Base-by-base conservation (phyloP, 1,284 basidiomycete species). In the Anthracocystis panici-leucophaei region DNA sequence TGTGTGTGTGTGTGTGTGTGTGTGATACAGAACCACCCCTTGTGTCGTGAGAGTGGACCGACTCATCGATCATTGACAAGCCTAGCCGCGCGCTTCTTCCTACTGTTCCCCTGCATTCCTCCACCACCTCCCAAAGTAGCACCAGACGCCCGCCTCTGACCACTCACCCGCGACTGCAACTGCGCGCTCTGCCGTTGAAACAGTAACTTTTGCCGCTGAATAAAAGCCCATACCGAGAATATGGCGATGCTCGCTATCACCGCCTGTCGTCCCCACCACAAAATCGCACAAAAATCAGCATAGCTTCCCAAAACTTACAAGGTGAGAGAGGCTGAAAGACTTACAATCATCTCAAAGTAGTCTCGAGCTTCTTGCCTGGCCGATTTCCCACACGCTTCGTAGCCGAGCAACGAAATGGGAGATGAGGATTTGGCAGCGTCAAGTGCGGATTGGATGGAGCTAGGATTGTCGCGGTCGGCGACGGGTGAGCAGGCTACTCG, bases 341-440 rank as follows among this genome's bases (percentile, higher is more conserved):
- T 45, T 45, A 45, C 42, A 52, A 78, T 68, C 58, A 78, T 66
- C 31, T 75, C 72, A 46, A 75, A 64, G 57, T 72, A 78, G 55
- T 78, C 76, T 6, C 63, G 27, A 0, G 72, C 69, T 42, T 78
- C 76, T 33, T 65, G 45, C n/a, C 46, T 61, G 21, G 69, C 67
- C 18, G 63, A 65, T 35, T 78, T 78, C 10, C 72, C 72, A 52
- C 76, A 78, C 2, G 76, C 73, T 54, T 75, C 73, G 54, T 61
- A 75, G 8, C 72, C 76, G 5, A 64, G 48, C 20, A 57, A 9
- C 1, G 50, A 50, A 8, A 38, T 25, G 7, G 48, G 16, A 1
- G 61, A 8, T 1, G 59, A 25, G 10, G 44, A 21, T 10, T 42
- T 42, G 21, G 55, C 23, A 2, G 57, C 49, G 23, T 23, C 20